Evolutionary conservation across 2,329 filamentous ascomycete genomes (phyloP).

Genomic region (Fusarium cyanostomum): DNA sequence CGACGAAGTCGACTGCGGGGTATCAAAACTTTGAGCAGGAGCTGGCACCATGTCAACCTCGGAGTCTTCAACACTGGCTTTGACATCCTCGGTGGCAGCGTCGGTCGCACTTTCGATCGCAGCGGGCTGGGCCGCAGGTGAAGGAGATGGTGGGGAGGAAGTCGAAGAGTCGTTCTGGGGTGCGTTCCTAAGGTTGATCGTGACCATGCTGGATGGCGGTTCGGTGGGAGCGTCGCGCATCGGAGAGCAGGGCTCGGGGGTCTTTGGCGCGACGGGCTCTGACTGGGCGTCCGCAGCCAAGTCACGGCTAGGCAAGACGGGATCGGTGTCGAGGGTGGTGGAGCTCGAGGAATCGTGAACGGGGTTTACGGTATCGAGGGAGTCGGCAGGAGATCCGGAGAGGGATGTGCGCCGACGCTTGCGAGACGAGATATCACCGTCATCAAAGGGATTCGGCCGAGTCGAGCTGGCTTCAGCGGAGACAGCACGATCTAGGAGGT

Average conservation of each 20-base stretch:
- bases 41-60: conserved; percentile 50
- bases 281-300: conserved; percentile 48
- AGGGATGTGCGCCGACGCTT: conserved; percentile 71
- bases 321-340: conserved; percentile 44
- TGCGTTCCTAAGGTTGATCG: conserved; percentile 66
- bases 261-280: conserved; percentile 56
- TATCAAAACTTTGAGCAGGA: conserved; percentile 38
- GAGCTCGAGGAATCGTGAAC: conserved; percentile 47
- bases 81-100: conserved; percentile 45
- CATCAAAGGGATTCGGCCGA: conserved; percentile 72
- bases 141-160: conserved; percentile 56
- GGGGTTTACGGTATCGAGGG: conserved; percentile 55
- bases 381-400: conserved; percentile 63
- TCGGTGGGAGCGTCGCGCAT: conserved; percentile 46
- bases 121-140: conserved; percentile 36
- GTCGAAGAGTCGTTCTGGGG: conserved; percentile 53
- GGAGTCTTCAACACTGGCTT: conserved; percentile 57
- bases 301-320: conserved; percentile 39
- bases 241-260: conserved; percentile 51
- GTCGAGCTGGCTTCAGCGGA: conserved; percentile 71
- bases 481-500: conserved; percentile 66
- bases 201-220: conserved; percentile 65
- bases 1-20: conserved; percentile 50
- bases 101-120: neutral
- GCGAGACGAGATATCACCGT: conserved; percentile 63